phyloP scores from a whole-genome alignment of 495 filamentous ascomycete genomes.

The Neurospora sp. region DNA sequence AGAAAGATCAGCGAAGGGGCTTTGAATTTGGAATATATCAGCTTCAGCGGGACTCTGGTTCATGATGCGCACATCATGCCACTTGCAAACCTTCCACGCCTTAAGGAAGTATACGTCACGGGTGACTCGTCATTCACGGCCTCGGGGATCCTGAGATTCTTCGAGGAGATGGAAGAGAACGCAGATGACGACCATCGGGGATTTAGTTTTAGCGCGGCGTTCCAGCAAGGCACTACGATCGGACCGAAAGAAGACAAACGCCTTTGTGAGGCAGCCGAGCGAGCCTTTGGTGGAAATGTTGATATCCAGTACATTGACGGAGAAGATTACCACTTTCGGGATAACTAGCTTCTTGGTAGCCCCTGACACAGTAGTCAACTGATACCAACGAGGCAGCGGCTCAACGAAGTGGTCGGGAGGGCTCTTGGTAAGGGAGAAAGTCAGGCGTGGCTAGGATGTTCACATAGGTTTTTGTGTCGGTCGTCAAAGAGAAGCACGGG shows the following conservation, averaged over 20 bases:
- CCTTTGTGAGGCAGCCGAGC: background rate
- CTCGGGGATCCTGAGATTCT: conserved; percentile 36
- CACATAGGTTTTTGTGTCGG: background rate
- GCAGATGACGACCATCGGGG: conserved; percentile 16
- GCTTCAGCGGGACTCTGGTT: conserved; percentile 44
- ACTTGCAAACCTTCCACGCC: conserved; percentile 23
- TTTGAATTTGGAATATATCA: conserved; percentile 43
- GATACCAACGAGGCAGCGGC: background rate
- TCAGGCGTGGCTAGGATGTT: background rate
- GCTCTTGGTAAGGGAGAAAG: background rate
- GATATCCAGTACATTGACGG: background rate
- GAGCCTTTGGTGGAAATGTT: background rate
- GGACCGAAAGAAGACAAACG: background rate
- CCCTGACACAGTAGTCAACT: background rate
- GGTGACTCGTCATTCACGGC: conserved; percentile 38
- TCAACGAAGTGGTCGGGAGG: background rate
- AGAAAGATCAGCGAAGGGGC: conserved; percentile 20
- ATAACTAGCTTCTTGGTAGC: background rate
- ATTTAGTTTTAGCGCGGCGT: conserved; percentile 2
- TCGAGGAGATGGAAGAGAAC: conserved; percentile 26
- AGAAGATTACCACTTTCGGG: background rate
- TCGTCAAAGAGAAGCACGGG: background rate
- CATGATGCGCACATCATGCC: conserved; percentile 40
- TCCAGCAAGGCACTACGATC: background rate
- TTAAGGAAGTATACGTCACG: conserved; percentile 38